Conservation (phyloP, 768 basidiomycete genomes). For the Russula compacta region DNA sequence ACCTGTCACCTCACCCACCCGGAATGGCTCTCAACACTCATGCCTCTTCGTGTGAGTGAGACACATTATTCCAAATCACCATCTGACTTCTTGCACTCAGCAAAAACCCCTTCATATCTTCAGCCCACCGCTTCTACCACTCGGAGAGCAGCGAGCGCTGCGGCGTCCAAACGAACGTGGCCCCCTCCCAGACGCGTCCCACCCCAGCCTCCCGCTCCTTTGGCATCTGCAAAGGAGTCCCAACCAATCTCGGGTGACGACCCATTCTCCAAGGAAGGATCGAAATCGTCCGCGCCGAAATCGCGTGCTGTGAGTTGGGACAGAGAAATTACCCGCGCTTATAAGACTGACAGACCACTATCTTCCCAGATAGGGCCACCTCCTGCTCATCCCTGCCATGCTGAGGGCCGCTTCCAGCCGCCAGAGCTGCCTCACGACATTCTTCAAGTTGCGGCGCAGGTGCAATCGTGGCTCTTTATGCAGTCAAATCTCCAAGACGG, state of each 20-base stretch:
- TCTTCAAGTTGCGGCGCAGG: slow-evolving; percentile 42
- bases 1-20: no score
- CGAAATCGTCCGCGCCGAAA: not conserved
- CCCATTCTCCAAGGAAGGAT: not conserved
- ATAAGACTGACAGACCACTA: not conserved
- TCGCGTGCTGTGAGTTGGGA: not conserved
- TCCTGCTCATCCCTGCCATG: not conserved
- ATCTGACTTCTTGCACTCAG: not conserved
- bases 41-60: not conserved
- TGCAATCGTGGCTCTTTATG: slow-evolving; percentile 56
- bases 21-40: slow-evolving; percentile 1
- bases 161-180: not conserved
- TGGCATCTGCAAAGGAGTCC: not conserved
- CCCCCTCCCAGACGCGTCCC: not conserved
- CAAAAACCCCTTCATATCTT: slow-evolving; percentile 21
- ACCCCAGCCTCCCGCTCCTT: not conserved
- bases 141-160: slow-evolving; percentile 10
- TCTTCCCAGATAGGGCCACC: not conserved
- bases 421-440: slow-evolving; percentile 18
- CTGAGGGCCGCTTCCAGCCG: not conserved
- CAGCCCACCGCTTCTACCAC: slow-evolving; percentile 20
- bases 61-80: not conserved
- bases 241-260: not conserved
- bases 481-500: slow-evolving; percentile 44
- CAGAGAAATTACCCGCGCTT: not conserved